Base-by-base conservation (phyloP, 805 yeast species). In the Scheffersomyces ergatensis region DNA sequence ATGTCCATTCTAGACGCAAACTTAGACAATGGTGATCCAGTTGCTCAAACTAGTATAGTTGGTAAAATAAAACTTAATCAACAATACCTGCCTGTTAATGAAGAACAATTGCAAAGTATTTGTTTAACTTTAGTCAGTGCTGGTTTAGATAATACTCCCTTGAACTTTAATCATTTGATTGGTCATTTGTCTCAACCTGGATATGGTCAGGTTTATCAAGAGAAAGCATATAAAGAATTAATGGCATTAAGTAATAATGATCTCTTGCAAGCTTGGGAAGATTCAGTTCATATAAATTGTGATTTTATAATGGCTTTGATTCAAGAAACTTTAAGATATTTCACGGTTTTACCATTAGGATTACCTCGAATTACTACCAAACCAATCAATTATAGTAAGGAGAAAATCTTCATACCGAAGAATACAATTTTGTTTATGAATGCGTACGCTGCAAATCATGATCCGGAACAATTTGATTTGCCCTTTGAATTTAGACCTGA, bases 51-150 rank as follows among this genome's bases (percentile, higher is more conserved):
- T n/a, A 63, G 67, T 32, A 53, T 74, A 16, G 59, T 66, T n/a
- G 67, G 67, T 12, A 49, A 49, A 30, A 49, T 58, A n/a, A 31
- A 35, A 9, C 15, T 27, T 4, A n/a, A 29, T 18, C 35, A 30
- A 31, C 1, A 39, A 6, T 15, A 27, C 2, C 32, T 18, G 14
- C 14, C 23, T 5, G 15, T 47, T 6, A 29, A 61, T 7, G 51
- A 47, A 2, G 58, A 58, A 7, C 87, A 83, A 50, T 54, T 80
- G 36, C 66, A 67, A 34, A 77, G 86, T 34, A 70, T 82, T 5
- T 84, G 90, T 53, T 63, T 85, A 31, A 82, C 90, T 0, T 78
- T 84, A 83, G 82, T 85, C 0, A 82, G 89, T 49, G 93, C 90
- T 7, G 93, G 93, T 0, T 62, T 85, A 18, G 92, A 85, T 54